Base-by-base conservation (phyloP, 2,329 filamentous ascomycete genomes). In the Sporothrix curviconia region DNA sequence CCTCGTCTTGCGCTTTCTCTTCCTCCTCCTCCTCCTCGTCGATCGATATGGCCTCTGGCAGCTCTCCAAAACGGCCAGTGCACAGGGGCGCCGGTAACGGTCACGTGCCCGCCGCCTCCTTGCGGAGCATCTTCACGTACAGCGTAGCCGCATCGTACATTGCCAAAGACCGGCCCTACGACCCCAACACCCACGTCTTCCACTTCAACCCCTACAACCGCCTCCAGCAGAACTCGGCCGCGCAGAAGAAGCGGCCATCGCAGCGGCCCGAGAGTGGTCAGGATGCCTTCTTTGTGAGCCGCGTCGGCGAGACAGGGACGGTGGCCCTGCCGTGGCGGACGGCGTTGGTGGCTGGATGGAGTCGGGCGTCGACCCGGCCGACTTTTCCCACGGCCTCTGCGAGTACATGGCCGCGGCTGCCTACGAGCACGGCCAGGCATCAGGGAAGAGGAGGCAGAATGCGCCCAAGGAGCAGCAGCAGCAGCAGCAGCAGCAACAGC, bases 341-440 rank as follows among this genome's bases (percentile, higher is more conserved):
- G 94, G 94, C 11, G 94, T 99, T 0, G 94, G 94, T 49, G 94
- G 94, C 36, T 99, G 94, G 92, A 84, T 87, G 62, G 89, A 96
- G 65, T 92, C 88, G 39, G 91, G 91, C 44, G 86, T 99, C 54
- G 92, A 99, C 67, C 92, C 94, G 8, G 91, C 91, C 28, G 90
- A 96, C 72, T 97, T 97, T 72, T 94, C 92, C 3, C 92, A 97
- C 70, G 89, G 88, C 40, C 78, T 99, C 60, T 97, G 94, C 77
- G 86, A 90, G 65, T 89, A 95, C 72, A 97, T 97, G 91, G 90
- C 91, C 3, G 78, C 84, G 52, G 82, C 83, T 12, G 89, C 91
- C 15, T 78, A 85, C 67, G 76, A 80, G 50, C 80, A 84, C 71
- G 66, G 73, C 62, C 64, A 72, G 15, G 15, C 39, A 4, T 9